Evolutionary conservation across 2,329 filamentous ascomycete species (phyloP), one percentile per base, ranked within the genome.

Genomic region (Thelonectria olida): DNA sequence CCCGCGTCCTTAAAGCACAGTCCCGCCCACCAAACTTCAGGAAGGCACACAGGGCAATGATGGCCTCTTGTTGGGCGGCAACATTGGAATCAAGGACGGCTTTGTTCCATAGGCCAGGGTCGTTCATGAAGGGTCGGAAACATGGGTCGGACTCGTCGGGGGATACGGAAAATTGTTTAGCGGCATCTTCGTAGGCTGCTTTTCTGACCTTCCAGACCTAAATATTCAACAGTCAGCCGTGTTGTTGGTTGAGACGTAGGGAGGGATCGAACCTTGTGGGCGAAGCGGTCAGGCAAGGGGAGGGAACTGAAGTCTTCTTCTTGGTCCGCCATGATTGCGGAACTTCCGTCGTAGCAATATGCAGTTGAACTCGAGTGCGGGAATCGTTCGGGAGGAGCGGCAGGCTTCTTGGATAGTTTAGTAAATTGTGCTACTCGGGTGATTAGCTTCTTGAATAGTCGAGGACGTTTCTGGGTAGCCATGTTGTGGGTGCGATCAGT

Each of bases 21-120:
- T 96, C 91, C 60, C 87, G 84, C 56, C 95, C 93, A 61, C 93
- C 93, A 73, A 91, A 97, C 74, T 98, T 95, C 58, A 99, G 84
- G 75, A 98, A 99, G 1, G 93, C 90, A 78, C 93, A 97, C 72
- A 97, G 87, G 36, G 95, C 91, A 48, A 87, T 89, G 48, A 99
- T 87, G 63, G 92, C 96, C 70, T 99, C 96, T 79, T 96, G 91
- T 77, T 99, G 96, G 31, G 96, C 96, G 17, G 95, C 96, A 60
- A 99, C 96, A 72, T 99, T 99, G 55, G 94, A 96, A 78, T 99
- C 96, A 70, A 90, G 89, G 7, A 96, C 95, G 1, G 94, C 96
- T 34, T 89, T 90, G 77, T 98, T 98, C 95, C 93, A 97, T 62
- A 99, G 77, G 64, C 88, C 82, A 1, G 93, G 84, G 68, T 99